phyloP scores from a whole-genome alignment of 164 flowering plant genomes.

The Nymphaea colorata region DNA sequence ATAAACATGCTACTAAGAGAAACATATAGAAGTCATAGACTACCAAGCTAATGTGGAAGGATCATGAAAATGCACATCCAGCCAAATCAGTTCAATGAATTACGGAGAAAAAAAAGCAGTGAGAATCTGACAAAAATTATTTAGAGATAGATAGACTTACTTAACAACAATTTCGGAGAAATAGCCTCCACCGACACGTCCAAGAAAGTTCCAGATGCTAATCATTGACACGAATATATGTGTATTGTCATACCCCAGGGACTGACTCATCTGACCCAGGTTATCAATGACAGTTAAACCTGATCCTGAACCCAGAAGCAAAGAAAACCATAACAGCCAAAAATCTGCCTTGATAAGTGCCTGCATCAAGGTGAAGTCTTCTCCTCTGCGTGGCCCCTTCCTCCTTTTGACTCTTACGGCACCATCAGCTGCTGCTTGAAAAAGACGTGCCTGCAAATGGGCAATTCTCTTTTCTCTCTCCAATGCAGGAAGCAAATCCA shows the following conservation, averaged over 20 bases:
- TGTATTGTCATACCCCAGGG: slow-evolving; percentile 75
- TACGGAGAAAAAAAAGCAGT: not conserved
- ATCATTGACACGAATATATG: slow-evolving; percentile 94
- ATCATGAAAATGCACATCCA: not conserved
- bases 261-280: slow-evolving; percentile 93
- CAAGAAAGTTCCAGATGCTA: slow-evolving; percentile 98
- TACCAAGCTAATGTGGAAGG: no score
- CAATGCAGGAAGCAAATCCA: slow-evolving; percentile 70
- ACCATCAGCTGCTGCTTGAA: slow-evolving; percentile 97
- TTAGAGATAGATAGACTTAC: slow-evolving; percentile 14
- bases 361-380: slow-evolving; percentile 82
- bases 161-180: slow-evolving; percentile 80
- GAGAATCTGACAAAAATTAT: no score
- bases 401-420: slow-evolving; percentile 91
- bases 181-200: slow-evolving; percentile 97
- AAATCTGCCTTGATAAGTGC: slow-evolving; percentile 94
- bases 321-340: slow-evolving; percentile 84
- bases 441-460: slow-evolving; percentile 64
- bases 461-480: slow-evolving; percentile 83
- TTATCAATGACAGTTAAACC: slow-evolving; percentile 99
- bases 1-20: no score
- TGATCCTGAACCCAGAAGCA: slow-evolving; percentile 83
- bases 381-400: slow-evolving; percentile 89
- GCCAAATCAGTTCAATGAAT: not conserved
- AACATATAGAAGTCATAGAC: no score